These are phyloP conservation scores for Besnoitia besnoiti DNA, from an alignment of 169 alveolate genomes.

Conservation along the genomic window DNA sequence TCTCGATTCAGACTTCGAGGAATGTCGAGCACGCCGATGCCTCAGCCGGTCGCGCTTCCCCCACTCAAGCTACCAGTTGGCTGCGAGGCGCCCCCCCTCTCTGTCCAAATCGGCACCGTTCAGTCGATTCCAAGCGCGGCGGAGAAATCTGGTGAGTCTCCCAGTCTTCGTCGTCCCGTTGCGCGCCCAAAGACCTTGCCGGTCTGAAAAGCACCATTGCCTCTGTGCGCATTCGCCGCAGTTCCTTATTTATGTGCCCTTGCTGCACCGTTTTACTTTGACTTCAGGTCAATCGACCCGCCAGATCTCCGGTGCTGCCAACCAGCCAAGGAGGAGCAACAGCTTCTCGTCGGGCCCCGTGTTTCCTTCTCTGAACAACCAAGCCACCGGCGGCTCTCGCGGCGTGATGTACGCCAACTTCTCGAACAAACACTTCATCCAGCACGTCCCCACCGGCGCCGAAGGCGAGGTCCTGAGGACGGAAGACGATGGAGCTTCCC, in stretches of 20 bases:
- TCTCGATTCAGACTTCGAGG: not conserved
- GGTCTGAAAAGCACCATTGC: no score
- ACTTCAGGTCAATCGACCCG: not conserved
- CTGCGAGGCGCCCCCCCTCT: constrained; percentile 16
- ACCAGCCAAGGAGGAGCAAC: not conserved
- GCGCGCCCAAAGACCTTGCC: no score
- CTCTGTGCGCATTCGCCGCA: no score
- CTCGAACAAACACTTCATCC: not conserved
- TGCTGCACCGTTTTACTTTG: not conserved
- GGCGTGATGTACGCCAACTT: not conserved
- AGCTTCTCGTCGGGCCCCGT: not conserved
- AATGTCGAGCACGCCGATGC: not conserved
- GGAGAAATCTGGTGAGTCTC: no score
- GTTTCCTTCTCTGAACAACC: not conserved
- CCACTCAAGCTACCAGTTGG: constrained; percentile 12
- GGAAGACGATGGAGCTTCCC: not conserved
- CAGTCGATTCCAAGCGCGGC: not conserved
- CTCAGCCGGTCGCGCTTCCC: constrained; percentile 9
- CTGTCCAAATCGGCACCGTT: not conserved
- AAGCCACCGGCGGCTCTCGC: not conserved
- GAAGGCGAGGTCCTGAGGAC: constrained; percentile 21
- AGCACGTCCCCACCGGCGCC: constrained; percentile 1
- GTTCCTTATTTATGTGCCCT: not conserved
- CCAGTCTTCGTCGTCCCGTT: no score
- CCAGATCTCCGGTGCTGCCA: not conserved